Conservation (phyloP, 2,329 filamentous ascomycete species). For the Clonostachys solani region DNA sequence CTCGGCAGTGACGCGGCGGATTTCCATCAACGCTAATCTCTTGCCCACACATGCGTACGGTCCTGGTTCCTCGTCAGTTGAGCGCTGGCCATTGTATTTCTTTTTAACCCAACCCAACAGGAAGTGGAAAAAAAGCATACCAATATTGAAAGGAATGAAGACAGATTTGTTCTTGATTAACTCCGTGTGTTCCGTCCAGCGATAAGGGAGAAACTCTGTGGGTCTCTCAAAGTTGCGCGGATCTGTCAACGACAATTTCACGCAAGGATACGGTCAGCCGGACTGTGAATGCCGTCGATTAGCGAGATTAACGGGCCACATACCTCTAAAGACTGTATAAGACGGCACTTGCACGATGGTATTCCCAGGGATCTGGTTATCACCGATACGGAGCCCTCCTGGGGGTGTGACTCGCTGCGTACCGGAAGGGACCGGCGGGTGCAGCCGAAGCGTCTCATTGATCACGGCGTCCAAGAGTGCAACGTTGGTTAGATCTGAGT, state of each 20-base stretch:
- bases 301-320: no score
- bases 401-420: conserved; percentile 24
- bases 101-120: background rate
- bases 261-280: background rate
- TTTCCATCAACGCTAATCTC: conserved; percentile 13
- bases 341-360: conserved; percentile 23
- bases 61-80: background rate
- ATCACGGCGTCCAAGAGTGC: conserved; percentile 22
- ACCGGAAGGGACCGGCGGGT: conserved; percentile 24
- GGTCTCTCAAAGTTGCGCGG: conserved; percentile 8
- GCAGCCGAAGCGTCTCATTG: conserved; percentile 28
- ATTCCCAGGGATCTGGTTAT: conserved; percentile 25
- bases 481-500: background rate
- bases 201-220: conserved; percentile 23
- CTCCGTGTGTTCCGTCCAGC: conserved; percentile 22
- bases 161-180: conserved; percentile 13
- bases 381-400: conserved; percentile 24
- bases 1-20: background rate
- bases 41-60: conserved; percentile 27
- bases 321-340: conserved; percentile 4
- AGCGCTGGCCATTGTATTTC: background rate
- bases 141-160: conserved; percentile 19
- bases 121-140: conserved; percentile 4
- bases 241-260: conserved; percentile 2
- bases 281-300: background rate